A percentile compares a stretch with the other conserved stretches of the same genome.
Conservation (phyloP, 305 asterid species). For the Striga hermonthica region DNA sequence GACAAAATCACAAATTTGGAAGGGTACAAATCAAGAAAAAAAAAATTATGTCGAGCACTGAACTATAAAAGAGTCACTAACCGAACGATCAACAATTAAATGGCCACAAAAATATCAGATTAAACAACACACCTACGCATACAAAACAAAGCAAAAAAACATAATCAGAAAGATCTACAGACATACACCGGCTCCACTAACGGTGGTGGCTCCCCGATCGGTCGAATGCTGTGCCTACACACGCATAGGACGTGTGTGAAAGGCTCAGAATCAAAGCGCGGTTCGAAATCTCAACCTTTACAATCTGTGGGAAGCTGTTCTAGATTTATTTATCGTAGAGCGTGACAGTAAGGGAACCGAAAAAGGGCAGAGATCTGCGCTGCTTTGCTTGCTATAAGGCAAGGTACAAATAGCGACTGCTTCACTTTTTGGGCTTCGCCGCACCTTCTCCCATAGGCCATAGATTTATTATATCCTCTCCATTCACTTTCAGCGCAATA, state of each 20-base stretch:
- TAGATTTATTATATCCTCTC: background rate
- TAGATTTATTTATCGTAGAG: slow-evolving; percentile 27
- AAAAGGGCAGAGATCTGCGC: slow-evolving; percentile 34
- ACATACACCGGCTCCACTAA: slow-evolving; percentile 32
- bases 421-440: slow-evolving; percentile 29
- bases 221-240: slow-evolving; percentile 22
- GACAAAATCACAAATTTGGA: background rate
- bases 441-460: slow-evolving; percentile 30
- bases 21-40: slow-evolving; percentile 12
- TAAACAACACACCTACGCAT: slow-evolving; percentile 1
- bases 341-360: slow-evolving; percentile 22
- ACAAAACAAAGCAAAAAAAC: slow-evolving; percentile 1
- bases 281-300: slow-evolving; percentile 26
- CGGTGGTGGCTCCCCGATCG: slow-evolving; percentile 30
- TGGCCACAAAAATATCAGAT: background rate
- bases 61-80: slow-evolving; percentile 13
- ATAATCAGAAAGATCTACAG: background rate
- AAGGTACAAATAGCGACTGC: slow-evolving; percentile 35
- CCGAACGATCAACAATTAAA: slow-evolving; percentile 24
- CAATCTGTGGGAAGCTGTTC: slow-evolving; percentile 19
- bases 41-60: background rate
- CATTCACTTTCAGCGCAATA: background rate
- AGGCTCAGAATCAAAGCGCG: slow-evolving; percentile 23
- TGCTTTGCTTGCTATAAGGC: slow-evolving; percentile 23
- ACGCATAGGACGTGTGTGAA: slow-evolving; percentile 19